These are phyloP conservation scores for Cladosporium phlei DNA, from an alignment of 2,329 filamentous ascomycete genomes.

Conservation along the genomic window DNA sequence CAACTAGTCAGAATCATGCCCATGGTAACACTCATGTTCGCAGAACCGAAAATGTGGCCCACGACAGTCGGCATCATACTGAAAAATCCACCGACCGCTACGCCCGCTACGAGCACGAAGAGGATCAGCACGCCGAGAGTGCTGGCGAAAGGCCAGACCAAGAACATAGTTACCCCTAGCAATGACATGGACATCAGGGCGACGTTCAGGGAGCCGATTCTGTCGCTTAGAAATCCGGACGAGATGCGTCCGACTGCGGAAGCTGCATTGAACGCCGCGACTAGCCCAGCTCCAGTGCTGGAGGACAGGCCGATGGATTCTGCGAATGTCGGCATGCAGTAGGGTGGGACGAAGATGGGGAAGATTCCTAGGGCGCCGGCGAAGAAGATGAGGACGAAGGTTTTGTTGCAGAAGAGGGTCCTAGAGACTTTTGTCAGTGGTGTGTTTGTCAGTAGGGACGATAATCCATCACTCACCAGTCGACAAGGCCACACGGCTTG, in stretches of 20 bases:
- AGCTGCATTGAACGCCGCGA: constrained; percentile 59
- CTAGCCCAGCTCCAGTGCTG: constrained; percentile 32
- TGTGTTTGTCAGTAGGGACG: neutral
- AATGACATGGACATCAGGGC: constrained; percentile 49
- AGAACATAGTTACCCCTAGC: constrained; percentile 55
- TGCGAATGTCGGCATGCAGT: constrained; percentile 56
- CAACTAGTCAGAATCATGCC: constrained; percentile 59
- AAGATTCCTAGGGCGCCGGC: constrained; percentile 55
- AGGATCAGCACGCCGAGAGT: constrained; percentile 50
- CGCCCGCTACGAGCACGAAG: constrained; percentile 58
- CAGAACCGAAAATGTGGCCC: constrained; percentile 53
- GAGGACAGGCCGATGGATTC: constrained; percentile 52
- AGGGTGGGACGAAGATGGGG: constrained; percentile 57
- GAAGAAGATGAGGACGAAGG: constrained; percentile 51
- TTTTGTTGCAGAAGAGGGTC: constrained; percentile 40
- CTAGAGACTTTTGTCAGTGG: constrained; percentile 37
- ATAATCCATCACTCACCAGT: constrained; percentile 7
- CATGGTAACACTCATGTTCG: constrained; percentile 48
- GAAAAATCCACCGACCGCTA: constrained; percentile 60
- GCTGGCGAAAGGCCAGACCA: constrained; percentile 57
- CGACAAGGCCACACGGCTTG: constrained; percentile 3
- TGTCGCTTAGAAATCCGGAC: constrained; percentile 52
- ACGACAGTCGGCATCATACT: constrained; percentile 60
- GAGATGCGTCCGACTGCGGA: constrained; percentile 55
- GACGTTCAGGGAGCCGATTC: constrained; percentile 52